Conservation (phyloP, 148 eudicot species). For the Amaranthus cruentus region DNA sequence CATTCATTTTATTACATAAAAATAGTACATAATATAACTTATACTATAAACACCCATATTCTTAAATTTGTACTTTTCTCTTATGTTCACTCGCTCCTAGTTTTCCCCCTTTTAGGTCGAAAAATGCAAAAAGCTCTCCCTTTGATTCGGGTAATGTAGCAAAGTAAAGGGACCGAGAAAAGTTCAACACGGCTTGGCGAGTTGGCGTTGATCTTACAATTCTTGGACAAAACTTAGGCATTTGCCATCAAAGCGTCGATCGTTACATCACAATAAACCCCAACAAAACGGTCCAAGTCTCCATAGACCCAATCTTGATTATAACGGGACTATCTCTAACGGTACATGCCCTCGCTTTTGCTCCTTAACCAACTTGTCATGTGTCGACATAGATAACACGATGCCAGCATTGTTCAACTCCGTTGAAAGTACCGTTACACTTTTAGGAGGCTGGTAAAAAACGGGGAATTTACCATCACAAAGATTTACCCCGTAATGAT, state of each 20-base stretch:
- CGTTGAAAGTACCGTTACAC: conserved; percentile 44
- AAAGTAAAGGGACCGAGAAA: too few species aligned
- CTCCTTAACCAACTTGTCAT: conserved; percentile 30
- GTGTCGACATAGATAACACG: conserved; percentile 35
- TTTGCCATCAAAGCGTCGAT: conserved; percentile 40
- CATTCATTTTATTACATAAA: conserved; percentile 1
- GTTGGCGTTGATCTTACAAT: conserved; percentile 53
- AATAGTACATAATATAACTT: background rate
- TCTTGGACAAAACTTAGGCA: conserved; percentile 50
- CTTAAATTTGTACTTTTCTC: background rate
- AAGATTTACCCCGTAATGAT: conserved; percentile 38
- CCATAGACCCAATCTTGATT: conserved; percentile 54
- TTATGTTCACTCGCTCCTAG: background rate
- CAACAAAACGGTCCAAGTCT: conserved; percentile 59
- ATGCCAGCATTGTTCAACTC: conserved; percentile 46
- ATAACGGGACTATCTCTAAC: conserved; percentile 53
- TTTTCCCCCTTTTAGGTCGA: background rate
- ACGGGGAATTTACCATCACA: conserved; percentile 52
- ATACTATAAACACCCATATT: background rate
- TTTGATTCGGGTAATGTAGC: too few species aligned
- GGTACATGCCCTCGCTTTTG: conserved; percentile 44
- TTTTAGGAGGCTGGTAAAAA: conserved; percentile 57
- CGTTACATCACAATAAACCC: conserved; percentile 48
- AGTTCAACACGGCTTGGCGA: conserved; percentile 47
- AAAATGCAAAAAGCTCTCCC: background rate